A percentile compares a stretch with the other conserved stretches of the same genome.
Evolutionary conservation across 225 moss, liverwort and hornwort genomes (phyloP).

Genomic region (Polytrichum commune): DNA sequence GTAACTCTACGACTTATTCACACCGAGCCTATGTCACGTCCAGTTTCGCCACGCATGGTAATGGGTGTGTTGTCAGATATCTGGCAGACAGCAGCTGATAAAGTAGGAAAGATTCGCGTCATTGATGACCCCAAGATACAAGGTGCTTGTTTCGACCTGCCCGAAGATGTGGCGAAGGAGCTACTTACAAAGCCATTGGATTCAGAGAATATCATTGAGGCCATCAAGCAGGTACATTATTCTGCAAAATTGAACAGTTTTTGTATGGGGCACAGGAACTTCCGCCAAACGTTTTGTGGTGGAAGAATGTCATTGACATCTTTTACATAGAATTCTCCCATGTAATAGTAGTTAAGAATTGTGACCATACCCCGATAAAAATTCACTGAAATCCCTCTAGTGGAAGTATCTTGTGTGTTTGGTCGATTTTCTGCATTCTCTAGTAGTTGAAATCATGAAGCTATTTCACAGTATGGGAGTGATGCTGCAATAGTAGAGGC

Average conservation of each 20-base stretch:
- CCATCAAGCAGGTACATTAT: constrained; percentile 50
- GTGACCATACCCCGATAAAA: too few species aligned
- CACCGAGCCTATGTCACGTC: constrained; percentile 32
- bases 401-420: too few species aligned
- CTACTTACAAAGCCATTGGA: constrained; percentile 49
- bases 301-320: neutral
- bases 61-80: constrained; percentile 69
- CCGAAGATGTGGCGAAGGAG: constrained; percentile 59
- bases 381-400: too few species aligned
- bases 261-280: too few species aligned
- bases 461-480: too few species aligned
- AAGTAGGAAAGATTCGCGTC: constrained; percentile 69
- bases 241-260: too few species aligned
- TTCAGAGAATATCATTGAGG: constrained; percentile 52
- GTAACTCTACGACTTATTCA: constrained; percentile 56
- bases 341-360: too few species aligned
- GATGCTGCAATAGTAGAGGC: too few species aligned
- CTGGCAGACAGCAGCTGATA: constrained; percentile 59
- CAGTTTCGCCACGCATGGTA: constrained; percentile 60
- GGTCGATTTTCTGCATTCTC: too few species aligned
- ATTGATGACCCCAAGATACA: constrained; percentile 65
- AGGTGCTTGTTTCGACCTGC: constrained; percentile 79
- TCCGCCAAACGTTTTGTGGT: neutral
- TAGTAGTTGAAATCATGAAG: too few species aligned
- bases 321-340: too few species aligned